Conservation (phyloP, 805 yeast species). For the Kodamaea lidongshanica region DNA sequence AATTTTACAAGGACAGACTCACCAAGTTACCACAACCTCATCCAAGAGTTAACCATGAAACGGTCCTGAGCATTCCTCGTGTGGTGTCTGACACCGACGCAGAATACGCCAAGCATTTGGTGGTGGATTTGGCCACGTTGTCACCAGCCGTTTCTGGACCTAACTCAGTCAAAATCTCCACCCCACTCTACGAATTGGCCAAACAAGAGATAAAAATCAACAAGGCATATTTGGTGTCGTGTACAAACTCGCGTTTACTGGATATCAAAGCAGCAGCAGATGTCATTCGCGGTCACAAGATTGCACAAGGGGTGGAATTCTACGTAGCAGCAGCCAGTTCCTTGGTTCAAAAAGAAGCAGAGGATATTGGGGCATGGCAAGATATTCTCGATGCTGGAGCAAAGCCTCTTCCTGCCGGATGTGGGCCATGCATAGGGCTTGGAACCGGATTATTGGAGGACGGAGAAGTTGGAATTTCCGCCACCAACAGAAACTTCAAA, state of each 20-base stretch:
- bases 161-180: slow-evolving; percentile 90
- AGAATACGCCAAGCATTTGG: slow-evolving; percentile 79
- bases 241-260: slow-evolving; percentile 90
- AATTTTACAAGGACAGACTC: slow-evolving; percentile 65
- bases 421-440: slow-evolving; percentile 98
- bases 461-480: slow-evolving; percentile 97
- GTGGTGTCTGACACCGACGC: slow-evolving; percentile 68
- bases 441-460: slow-evolving; percentile 91
- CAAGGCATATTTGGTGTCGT: slow-evolving; percentile 96
- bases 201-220: slow-evolving; percentile 68
- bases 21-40: slow-evolving; percentile 61
- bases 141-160: slow-evolving; percentile 95
- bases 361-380: slow-evolving; percentile 87
- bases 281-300: slow-evolving; percentile 72
- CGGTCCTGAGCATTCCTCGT: slow-evolving; percentile 49
- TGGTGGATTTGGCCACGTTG: slow-evolving; percentile 70
- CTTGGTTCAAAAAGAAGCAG: slow-evolving; percentile 89
- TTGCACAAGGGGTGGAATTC: slow-evolving; percentile 87
- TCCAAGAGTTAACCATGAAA: slow-evolving; percentile 67
- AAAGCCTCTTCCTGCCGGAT: slow-evolving; percentile 92
- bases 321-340: slow-evolving; percentile 97
- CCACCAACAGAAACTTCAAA: slow-evolving; percentile 96
- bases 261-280: slow-evolving; percentile 95
- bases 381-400: slow-evolving; percentile 88
- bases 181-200: slow-evolving; percentile 68